Evolutionary conservation across 345 rosid genomes (phyloP), one percentile per base, ranked within the genome.

Genomic region (Salix arbutifolia): DNA sequence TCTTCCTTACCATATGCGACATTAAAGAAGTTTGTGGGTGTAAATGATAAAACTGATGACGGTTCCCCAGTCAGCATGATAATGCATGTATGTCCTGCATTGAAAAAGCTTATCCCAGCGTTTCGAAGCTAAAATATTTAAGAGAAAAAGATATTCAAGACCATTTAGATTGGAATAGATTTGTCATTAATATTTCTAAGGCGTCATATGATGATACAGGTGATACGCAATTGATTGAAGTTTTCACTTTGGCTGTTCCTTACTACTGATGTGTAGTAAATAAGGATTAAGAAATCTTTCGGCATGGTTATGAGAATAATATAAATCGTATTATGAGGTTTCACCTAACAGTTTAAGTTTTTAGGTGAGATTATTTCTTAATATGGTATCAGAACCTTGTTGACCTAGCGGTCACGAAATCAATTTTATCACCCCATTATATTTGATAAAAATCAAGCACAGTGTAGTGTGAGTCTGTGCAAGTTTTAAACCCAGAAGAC

Each of bases 151-250:
- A 21, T 21, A 42, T 31, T 30, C 26, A 17, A 60, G 56, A 30
- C 38, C 67, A 72, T 35, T 56, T 58, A 28, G 13, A 21, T 28
- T 1, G 30, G 66, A 72, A n/a, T 56, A 37, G 3, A n/a, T 56
- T 72, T 70, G 19, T 13, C 11, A 5, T 48, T 56, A 72, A n/a
- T 33, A 13, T 53, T 35, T 30, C 23, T 11, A 37, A 21, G 65
- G n/a, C 8, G 4, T 50, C 25, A 14, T 75, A 38, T 56, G 42
- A 13, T 58, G 71, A 60, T 75, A 46, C 40, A 75, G 67, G 66
- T 37, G 66, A 52, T 35, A 19, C 18, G 25, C 40, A 38, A 69
- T 6, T 38, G 40, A 25, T 17, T 30, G 56, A 31, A 68, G 67
- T 26, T 75, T 12, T 0, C 28, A 61, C 12, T 50, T 8, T 26